These are phyloP conservation scores for Teratosphaeria viscida DNA, from an alignment of 2,329 filamentous ascomycete genomes.

Conservation along the genomic window DNA sequence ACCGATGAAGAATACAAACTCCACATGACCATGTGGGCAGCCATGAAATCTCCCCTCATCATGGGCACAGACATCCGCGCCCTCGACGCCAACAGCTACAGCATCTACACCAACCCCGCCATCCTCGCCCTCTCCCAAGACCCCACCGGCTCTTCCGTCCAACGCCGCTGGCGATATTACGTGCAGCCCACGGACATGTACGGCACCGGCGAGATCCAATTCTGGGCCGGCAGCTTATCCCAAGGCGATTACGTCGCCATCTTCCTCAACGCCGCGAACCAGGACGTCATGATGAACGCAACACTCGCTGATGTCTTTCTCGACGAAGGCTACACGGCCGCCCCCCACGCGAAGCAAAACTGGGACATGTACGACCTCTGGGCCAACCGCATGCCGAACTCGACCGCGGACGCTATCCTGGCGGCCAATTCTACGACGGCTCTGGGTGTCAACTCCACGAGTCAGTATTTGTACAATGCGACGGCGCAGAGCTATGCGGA, in stretches of 20 bases:
- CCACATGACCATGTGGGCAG: slow-evolving; percentile 41
- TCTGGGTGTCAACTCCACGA: slow-evolving; percentile 21
- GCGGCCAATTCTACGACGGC: slow-evolving; percentile 16
- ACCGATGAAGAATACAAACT: slow-evolving; percentile 34
- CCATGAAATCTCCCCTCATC: slow-evolving; percentile 38
- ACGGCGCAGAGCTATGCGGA: slow-evolving; percentile 40
- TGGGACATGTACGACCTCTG: slow-evolving; percentile 49
- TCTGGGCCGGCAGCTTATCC: slow-evolving; percentile 40
- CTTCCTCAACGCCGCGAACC: slow-evolving; percentile 41
- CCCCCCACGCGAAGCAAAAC: slow-evolving; percentile 25
- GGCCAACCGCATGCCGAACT: slow-evolving; percentile 45
- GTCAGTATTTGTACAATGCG: slow-evolving; percentile 35
- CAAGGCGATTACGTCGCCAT: slow-evolving; percentile 40
- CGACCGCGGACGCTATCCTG: slow-evolving; percentile 23
- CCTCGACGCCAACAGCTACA: slow-evolving; percentile 32
- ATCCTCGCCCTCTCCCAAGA: slow-evolving; percentile 43
- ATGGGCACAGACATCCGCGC: slow-evolving; percentile 37
- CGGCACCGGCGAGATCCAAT: slow-evolving; percentile 37
- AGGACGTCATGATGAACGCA: slow-evolving; percentile 36
- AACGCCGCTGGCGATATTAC: slow-evolving; percentile 36
- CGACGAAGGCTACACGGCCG: slow-evolving; percentile 34
- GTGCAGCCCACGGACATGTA: slow-evolving; percentile 32
- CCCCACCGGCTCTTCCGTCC: slow-evolving; percentile 30
- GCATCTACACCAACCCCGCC: slow-evolving; percentile 39
- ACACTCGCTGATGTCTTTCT: slow-evolving; percentile 45